Evolutionary conservation across 768 basidiomycete species (phyloP).

Genomic region (Agrocybe pediades): DNA sequence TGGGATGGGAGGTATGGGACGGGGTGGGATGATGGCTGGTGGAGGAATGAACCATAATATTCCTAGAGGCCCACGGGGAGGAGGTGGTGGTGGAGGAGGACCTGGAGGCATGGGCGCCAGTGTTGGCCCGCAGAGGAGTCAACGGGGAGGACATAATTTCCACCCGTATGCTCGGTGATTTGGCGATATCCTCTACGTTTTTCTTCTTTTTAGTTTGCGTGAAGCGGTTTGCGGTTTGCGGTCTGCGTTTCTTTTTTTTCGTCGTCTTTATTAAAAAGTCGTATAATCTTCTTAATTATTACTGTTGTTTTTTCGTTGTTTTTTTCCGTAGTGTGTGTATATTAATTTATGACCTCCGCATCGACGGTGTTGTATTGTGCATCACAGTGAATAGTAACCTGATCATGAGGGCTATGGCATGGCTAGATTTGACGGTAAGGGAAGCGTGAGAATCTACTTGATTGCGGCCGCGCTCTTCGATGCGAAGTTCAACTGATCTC

Average conservation of each 20-base stretch:
- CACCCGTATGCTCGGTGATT: slow-evolving; percentile 78
- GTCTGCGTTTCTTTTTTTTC: not conserved
- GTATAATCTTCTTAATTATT: not conserved
- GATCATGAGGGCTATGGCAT: too few species aligned
- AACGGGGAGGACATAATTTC: slow-evolving; percentile 79
- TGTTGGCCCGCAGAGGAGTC: slow-evolving; percentile 75
- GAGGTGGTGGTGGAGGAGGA: slow-evolving; percentile 55
- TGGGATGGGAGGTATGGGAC: slow-evolving; percentile 39
- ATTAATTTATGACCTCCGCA: too few species aligned
- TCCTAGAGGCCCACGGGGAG: slow-evolving; percentile 67
- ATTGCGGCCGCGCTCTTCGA: too few species aligned
- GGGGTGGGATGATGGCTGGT: slow-evolving; percentile 46
- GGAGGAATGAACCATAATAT: slow-evolving; percentile 57
- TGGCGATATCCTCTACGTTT: not conserved
- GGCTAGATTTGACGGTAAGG: too few species aligned
- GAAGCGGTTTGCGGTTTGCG: too few species aligned
- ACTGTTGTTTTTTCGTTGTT: too few species aligned
- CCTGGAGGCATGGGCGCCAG: slow-evolving; percentile 50
- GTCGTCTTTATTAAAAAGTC: not conserved
- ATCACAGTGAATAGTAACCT: too few species aligned
- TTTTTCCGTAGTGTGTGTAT: too few species aligned
- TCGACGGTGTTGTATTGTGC: too few species aligned
- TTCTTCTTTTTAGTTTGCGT: not conserved
- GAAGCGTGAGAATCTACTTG: too few species aligned
- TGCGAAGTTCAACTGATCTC: too few species aligned